Conservation (phyloP, 495 filamentous ascomycete genomes). For the Collariella sp. region DNA sequence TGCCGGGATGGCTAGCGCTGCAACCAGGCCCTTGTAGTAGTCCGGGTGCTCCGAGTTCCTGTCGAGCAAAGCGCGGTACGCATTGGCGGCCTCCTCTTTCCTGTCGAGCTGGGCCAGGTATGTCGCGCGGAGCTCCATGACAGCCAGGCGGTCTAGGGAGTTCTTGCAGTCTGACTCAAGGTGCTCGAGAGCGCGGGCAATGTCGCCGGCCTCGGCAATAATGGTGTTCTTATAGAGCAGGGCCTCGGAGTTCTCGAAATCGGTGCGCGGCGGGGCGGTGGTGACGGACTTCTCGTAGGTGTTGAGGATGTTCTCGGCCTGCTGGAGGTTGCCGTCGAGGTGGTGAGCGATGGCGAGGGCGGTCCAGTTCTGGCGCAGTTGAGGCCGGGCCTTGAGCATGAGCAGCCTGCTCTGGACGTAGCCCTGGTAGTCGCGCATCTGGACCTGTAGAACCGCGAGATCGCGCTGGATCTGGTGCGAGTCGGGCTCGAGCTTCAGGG, state of each 20-base stretch:
- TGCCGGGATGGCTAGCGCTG: slow-evolving; percentile 54
- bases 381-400: slow-evolving; percentile 77
- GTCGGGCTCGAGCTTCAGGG: slow-evolving; percentile 83
- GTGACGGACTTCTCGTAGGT: slow-evolving; percentile 92
- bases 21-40: slow-evolving; percentile 74
- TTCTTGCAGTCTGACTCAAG: slow-evolving; percentile 66
- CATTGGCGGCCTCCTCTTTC: slow-evolving; percentile 73
- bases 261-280: slow-evolving; percentile 58
- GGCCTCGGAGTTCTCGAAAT: slow-evolving; percentile 91
- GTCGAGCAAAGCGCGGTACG: slow-evolving; percentile 70
- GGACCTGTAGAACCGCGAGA: slow-evolving; percentile 83
- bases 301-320: slow-evolving; percentile 83
- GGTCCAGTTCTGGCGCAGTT: slow-evolving; percentile 87
- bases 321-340: slow-evolving; percentile 68
- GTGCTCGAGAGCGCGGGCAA: slow-evolving; percentile 75
- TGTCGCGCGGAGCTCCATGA: slow-evolving; percentile 79
- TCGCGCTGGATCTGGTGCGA: slow-evolving; percentile 91
- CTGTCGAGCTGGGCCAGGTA: slow-evolving; percentile 72
- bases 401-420: slow-evolving; percentile 77
- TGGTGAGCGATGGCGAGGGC: slow-evolving; percentile 89
- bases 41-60: slow-evolving; percentile 79
- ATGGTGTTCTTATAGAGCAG: slow-evolving; percentile 91
- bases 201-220: slow-evolving; percentile 78
- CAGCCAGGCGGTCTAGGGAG: slow-evolving; percentile 75
- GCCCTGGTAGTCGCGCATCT: slow-evolving; percentile 93